phyloP scores from a whole-genome alignment of 441 rosid species.

The Gossypium schwendimanii region DNA sequence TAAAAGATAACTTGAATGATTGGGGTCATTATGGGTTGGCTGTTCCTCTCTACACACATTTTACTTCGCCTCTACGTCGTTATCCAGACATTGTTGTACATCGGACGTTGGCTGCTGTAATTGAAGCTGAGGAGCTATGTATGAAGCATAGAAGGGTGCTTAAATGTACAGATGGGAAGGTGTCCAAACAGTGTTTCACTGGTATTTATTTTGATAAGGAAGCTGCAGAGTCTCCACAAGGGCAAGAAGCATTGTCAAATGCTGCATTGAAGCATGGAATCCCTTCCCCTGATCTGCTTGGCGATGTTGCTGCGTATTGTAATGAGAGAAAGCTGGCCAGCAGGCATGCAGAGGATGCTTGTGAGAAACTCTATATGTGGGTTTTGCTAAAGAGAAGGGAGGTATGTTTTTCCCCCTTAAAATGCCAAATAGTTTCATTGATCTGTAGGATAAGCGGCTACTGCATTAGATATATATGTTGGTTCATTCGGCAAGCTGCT shows the following conservation, averaged over 20 bases:
- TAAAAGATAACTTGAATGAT: slow-evolving; percentile 42
- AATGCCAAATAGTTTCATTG: neutral
- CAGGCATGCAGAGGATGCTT: slow-evolving; percentile 69
- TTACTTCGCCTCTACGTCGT: slow-evolving; percentile 85
- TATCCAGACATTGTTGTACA: slow-evolving; percentile 90
- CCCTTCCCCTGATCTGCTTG: slow-evolving; percentile 44
- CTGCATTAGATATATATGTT: neutral
- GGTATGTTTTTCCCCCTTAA: slow-evolving; percentile 30
- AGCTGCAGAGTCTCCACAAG: slow-evolving; percentile 54
- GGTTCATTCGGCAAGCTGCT: neutral
- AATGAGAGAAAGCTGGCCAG: slow-evolving; percentile 65
- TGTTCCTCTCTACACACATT: slow-evolving; percentile 84
- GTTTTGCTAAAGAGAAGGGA: slow-evolving; percentile 57
- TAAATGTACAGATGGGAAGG: slow-evolving; percentile 15
- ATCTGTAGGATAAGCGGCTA: neutral
- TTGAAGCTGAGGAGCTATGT: slow-evolving; percentile 67
- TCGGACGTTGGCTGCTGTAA: slow-evolving; percentile 68
- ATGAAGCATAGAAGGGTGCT: slow-evolving; percentile 23
- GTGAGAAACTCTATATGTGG: slow-evolving; percentile 85
- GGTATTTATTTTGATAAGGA: slow-evolving; percentile 53
- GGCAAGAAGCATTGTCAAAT: slow-evolving; percentile 46
- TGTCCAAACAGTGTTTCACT: slow-evolving; percentile 41
- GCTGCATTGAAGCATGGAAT: slow-evolving; percentile 62
- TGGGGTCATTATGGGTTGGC: slow-evolving; percentile 91
- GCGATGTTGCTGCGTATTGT: slow-evolving; percentile 55